Conservation (phyloP, 805 yeast genomes). For the Starmerella etchellsii region DNA sequence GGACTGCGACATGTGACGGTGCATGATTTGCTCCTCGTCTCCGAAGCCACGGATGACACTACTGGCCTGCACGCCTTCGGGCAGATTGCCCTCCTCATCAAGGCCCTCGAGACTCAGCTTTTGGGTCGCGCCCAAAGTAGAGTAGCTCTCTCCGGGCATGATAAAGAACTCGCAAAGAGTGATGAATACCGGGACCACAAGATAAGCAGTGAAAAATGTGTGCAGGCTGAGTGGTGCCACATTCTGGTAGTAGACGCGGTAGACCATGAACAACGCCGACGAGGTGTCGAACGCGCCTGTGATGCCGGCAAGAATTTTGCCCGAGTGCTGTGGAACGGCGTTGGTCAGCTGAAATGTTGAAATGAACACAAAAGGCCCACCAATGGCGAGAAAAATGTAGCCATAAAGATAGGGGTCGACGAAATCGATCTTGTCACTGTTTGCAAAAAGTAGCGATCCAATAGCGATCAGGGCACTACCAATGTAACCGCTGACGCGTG, state of each 20-base stretch:
- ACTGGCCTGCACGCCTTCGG: conserved; percentile 5
- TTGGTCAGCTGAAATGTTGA: conserved; percentile 84
- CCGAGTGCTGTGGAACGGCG: conserved; percentile 70
- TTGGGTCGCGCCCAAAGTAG: conserved; percentile 27
- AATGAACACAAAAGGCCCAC: conserved; percentile 89
- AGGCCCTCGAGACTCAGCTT: conserved; percentile 51
- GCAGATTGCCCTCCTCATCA: conserved; percentile 47
- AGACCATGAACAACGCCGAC: conserved; percentile 70
- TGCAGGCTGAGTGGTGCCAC: conserved; percentile 33
- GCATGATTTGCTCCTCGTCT: conserved; percentile 7
- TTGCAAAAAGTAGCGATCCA: conserved; percentile 41
- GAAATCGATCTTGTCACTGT: conserved; percentile 29
- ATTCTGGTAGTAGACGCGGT: conserved; percentile 50
- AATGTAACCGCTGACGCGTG: conserved; percentile 59
- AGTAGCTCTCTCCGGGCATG: conserved; percentile 71
- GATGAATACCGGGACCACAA: conserved; percentile 69
- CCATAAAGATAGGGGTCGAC: conserved; percentile 65
- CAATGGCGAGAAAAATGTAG: conserved; percentile 64
- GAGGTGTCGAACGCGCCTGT: conserved; percentile 94
- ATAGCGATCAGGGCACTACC: conserved; percentile 50
- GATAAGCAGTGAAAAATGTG: conserved; percentile 52
- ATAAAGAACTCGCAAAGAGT: conserved; percentile 56
- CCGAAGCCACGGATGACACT: neutral
- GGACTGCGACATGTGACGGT: conserved; percentile 10
- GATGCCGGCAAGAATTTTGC: conserved; percentile 63